Percentiles rank a stretch among this genome's conserved stretches.
Evolutionary conservation across 352 stramenopile genomes (phyloP).

Genomic region (Phytopythium montanum): DNA sequence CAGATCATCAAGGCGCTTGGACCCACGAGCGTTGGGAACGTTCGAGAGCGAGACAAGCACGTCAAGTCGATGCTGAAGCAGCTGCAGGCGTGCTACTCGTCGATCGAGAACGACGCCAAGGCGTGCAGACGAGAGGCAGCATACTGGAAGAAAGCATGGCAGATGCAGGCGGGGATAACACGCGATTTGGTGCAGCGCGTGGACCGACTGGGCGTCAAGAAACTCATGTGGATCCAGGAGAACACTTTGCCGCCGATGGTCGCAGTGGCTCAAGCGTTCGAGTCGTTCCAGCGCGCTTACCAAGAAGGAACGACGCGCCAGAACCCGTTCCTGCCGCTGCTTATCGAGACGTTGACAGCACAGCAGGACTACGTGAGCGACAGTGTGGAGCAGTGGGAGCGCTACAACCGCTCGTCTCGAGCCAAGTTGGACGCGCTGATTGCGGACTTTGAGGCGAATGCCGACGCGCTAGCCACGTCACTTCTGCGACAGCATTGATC

Average conservation of each 20-base stretch:
- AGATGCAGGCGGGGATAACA: constrained; percentile 23
- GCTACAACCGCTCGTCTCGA: neutral
- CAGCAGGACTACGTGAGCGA: neutral
- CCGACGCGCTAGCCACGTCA: neutral
- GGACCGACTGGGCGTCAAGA: constrained; percentile 24
- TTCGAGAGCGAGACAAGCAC: constrained; percentile 31
- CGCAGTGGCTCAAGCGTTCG: constrained; percentile 19
- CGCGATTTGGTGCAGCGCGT: constrained; percentile 17
- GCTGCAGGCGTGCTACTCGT: constrained; percentile 21
- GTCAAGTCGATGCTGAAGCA: constrained; percentile 36
- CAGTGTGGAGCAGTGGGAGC: constrained; percentile 1
- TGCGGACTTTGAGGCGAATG: constrained; percentile 5
- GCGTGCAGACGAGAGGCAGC: constrained; percentile 19
- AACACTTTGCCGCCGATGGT: constrained; percentile 25
- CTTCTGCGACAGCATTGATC: neutral
- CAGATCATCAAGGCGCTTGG: constrained; percentile 21
- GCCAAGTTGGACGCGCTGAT: neutral
- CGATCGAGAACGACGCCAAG: constrained; percentile 20
- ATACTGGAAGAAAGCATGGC: constrained; percentile 36
- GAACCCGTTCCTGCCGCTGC: constrained; percentile 2
- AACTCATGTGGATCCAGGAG: constrained; percentile 28
- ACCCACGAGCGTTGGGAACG: constrained; percentile 8
- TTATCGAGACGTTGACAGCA: neutral
- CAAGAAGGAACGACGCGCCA: constrained; percentile 9
- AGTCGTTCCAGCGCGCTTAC: constrained; percentile 26